Evolutionary conservation across 1,284 basidiomycete species (phyloP).

Genomic region (Tremellales sp.): DNA sequence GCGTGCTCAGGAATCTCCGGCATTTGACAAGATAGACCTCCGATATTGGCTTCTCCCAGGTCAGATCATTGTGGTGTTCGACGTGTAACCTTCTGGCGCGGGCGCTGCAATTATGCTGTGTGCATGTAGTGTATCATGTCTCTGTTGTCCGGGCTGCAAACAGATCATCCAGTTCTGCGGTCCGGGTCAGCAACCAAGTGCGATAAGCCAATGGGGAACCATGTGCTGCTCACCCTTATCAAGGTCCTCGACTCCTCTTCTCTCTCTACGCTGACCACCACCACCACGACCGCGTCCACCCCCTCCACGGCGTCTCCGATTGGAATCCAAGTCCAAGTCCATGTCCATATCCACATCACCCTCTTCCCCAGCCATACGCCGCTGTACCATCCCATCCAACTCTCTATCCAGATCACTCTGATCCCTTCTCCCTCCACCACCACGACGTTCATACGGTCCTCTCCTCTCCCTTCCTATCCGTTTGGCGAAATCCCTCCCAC

Average conservation of each 20-base stretch:
- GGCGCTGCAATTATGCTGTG: no score
- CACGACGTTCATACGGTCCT: constrained; percentile 14
- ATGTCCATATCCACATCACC: constrained; percentile 6
- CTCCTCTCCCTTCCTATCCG: constrained; percentile 30
- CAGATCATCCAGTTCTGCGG: constrained; percentile 26
- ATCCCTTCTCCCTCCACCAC: constrained; percentile 4
- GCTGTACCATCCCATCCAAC: constrained; percentile 29
- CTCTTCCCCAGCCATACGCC: constrained; percentile 10
- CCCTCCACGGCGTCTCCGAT: constrained; percentile 5
- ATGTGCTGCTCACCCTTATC: constrained; percentile 32
- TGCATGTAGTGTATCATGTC: no score
- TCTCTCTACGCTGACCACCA: constrained; percentile 10
- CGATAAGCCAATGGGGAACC: not conserved
- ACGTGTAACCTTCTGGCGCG: no score
- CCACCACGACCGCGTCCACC: constrained; percentile 6
- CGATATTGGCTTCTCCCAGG: no score
- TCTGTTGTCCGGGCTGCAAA: constrained; percentile 13
- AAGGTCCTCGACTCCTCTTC: constrained; percentile 31
- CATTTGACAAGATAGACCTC: no score
- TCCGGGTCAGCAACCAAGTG: constrained; percentile 2
- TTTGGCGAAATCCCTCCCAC: constrained; percentile 32
- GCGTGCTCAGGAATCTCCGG: no score
- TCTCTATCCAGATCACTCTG: constrained; percentile 39
- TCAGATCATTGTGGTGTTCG: no score
- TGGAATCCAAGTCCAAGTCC: no score